These are phyloP conservation scores for Scytalidium lignicola DNA, from an alignment of 2,329 filamentous ascomycete genomes.

Conservation along the genomic window DNA sequence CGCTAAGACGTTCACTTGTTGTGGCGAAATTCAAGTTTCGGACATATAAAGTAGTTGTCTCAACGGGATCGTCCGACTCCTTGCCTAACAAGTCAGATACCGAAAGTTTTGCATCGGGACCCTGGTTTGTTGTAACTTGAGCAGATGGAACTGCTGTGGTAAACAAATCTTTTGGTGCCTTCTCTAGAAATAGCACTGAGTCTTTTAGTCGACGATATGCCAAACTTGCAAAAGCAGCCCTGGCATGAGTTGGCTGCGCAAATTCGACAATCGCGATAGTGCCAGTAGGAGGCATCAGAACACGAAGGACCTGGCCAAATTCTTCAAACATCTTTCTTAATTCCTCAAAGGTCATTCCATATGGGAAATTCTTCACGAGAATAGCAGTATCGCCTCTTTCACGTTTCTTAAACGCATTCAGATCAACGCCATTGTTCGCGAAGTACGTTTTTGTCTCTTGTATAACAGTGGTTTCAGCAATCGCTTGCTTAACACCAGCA, in stretches of 20 bases:
- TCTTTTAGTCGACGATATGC: slow-evolving; percentile 90
- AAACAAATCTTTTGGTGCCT: slow-evolving; percentile 83
- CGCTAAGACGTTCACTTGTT: slow-evolving; percentile 67
- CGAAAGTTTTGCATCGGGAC: slow-evolving; percentile 54
- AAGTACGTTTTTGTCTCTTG: slow-evolving; percentile 96
- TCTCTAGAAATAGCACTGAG: slow-evolving; percentile 88
- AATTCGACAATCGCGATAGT: slow-evolving; percentile 95
- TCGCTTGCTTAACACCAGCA: slow-evolving; percentile 91
- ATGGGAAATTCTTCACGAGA: slow-evolving; percentile 91
- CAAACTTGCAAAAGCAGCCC: slow-evolving; percentile 75
- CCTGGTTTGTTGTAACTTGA: slow-evolving; percentile 11
- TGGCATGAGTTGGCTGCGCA: slow-evolving; percentile 70
- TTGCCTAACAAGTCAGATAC: slow-evolving; percentile 63
- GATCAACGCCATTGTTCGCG: slow-evolving; percentile 77
- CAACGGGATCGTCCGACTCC: slow-evolving; percentile 47
- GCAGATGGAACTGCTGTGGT: slow-evolving; percentile 6
- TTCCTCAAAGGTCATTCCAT: slow-evolving; percentile 74
- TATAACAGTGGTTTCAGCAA: slow-evolving; percentile 93
- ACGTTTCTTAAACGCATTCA: slow-evolving; percentile 83
- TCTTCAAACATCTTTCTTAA: slow-evolving; percentile 78
- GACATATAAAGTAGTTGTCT: slow-evolving; percentile 83
- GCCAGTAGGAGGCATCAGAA: slow-evolving; percentile 88
- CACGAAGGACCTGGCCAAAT: slow-evolving; percentile 72
- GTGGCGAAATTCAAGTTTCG: slow-evolving; percentile 93
- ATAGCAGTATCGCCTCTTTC: slow-evolving; percentile 83